Percentiles rank a stretch among this genome's conserved stretches.
Conservation (phyloP, 2,329 filamentous ascomycete species). For the Scopulariopsis brevicaulis region DNA sequence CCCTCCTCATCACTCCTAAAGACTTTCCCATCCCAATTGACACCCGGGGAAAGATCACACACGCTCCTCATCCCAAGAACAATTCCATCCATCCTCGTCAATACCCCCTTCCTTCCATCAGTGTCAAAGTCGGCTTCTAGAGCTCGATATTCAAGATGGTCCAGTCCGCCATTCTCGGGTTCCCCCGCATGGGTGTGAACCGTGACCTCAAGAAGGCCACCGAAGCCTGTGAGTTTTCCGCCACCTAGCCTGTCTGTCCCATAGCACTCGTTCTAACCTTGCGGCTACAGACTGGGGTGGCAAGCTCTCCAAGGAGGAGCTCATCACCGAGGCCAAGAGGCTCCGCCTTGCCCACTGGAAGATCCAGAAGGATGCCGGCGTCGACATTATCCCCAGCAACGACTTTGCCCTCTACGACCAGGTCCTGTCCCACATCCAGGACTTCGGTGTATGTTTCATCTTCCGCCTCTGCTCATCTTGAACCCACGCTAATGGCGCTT, state of each 20-base stretch:
- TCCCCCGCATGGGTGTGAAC: conserved; percentile 96
- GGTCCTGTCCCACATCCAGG: conserved; percentile 94
- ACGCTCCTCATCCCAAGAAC: background rate
- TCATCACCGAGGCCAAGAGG: conserved; percentile 91
- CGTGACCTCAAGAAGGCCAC: conserved; percentile 99
- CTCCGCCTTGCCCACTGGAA: conserved; percentile 97
- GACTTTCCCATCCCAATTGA: background rate
- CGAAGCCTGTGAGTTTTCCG: conserved; percentile 61
- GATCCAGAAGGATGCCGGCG: conserved; percentile 97
- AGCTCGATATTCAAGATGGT: conserved; percentile 38
- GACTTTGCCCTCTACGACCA: conserved; percentile 99
- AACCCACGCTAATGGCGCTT: conserved; percentile 5
- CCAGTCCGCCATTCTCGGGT: conserved; percentile 77
- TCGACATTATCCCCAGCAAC: conserved; percentile 97
- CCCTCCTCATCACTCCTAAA: background rate
- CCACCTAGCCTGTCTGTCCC: background rate
- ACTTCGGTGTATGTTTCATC: conserved; percentile 69
- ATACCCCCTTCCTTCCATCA: background rate
- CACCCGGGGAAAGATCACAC: background rate
- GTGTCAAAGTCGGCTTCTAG: conserved; percentile 8
- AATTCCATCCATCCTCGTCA: background rate
- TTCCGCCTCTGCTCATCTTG: background rate
- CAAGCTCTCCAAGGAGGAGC: conserved; percentile 85
- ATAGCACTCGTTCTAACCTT: conserved; percentile 18
- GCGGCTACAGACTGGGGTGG: conserved; percentile 59